A percentile compares a stretch with the other conserved stretches of the same genome.
These are phyloP conservation scores for Dictyostelium citrinum DNA, from an alignment of 78 protist species.

Conservation along the genomic window DNA sequence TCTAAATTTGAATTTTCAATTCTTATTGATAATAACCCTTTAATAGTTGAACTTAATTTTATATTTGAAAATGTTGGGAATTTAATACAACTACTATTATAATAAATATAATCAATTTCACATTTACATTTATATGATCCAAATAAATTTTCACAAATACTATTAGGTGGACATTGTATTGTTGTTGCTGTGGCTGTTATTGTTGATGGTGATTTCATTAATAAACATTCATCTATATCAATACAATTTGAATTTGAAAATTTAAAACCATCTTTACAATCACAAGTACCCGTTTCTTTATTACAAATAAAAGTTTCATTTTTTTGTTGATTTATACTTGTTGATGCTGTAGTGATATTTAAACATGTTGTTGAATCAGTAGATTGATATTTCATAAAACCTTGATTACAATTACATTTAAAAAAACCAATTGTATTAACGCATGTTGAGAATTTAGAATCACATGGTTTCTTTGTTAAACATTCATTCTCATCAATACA, in stretches of 20 bases:
- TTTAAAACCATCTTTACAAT: neutral
- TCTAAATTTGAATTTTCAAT: neutral
- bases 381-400: neutral
- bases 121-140: constrained; percentile 6
- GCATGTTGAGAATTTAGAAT: neutral
- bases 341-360: neutral
- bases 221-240: neutral
- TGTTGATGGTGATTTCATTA: neutral
- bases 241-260: neutral
- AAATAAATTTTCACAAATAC: neutral
- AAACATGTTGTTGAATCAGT: neutral
- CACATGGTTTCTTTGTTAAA: neutral
- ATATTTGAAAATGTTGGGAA: neutral
- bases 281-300: neutral
- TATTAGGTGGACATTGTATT: neutral
- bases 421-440: constrained; percentile 1
- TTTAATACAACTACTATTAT: neutral
- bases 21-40: neutral
- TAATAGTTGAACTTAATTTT: neutral
- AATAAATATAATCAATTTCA: neutral
- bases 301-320: neutral
- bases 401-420: constrained; percentile 21
- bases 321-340: neutral
- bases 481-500: constrained; percentile 67
- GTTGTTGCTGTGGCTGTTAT: neutral